Evolutionary conservation across 2,329 filamentous ascomycete genomes (phyloP).

Genomic region (Exserohilum turcica): DNA sequence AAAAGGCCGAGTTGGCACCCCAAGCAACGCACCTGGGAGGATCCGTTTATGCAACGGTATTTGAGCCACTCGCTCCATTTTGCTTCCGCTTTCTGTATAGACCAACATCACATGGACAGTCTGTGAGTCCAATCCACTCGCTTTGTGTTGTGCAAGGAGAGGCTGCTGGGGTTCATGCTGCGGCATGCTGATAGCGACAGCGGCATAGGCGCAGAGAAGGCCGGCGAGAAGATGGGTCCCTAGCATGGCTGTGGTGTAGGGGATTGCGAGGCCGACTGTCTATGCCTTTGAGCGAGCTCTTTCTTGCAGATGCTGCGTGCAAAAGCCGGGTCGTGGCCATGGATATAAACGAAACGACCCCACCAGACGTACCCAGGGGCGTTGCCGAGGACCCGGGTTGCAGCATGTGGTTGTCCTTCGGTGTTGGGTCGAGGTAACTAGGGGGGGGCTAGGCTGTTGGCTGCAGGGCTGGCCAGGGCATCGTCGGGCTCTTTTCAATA

Average conservation of each 20-base stretch:
- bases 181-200: slow-evolving; percentile 13
- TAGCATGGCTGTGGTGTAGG: slow-evolving; percentile 4
- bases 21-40: slow-evolving; percentile 15
- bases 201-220: neutral
- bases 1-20: neutral
- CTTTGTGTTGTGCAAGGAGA: slow-evolving; percentile 5
- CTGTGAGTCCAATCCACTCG: neutral
- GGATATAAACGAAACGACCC: neutral
- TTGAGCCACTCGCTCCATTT: slow-evolving; percentile 18
- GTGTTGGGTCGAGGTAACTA: neutral
- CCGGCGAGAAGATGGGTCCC: slow-evolving; percentile 1
- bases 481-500: neutral
- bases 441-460: neutral
- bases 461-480: neutral
- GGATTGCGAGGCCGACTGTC: neutral
- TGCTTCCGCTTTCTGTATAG: slow-evolving; percentile 15
- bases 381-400: neutral
- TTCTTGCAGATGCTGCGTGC: neutral
- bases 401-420: neutral
- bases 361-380: neutral
- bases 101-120: slow-evolving; percentile 19
- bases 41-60: slow-evolving; percentile 22
- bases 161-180: slow-evolving; percentile 12
- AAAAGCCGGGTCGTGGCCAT: neutral
- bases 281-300: neutral